phyloP scores from a whole-genome alignment of 1,139 yeast genomes.

The Lodderomyces parapsilosis region DNA sequence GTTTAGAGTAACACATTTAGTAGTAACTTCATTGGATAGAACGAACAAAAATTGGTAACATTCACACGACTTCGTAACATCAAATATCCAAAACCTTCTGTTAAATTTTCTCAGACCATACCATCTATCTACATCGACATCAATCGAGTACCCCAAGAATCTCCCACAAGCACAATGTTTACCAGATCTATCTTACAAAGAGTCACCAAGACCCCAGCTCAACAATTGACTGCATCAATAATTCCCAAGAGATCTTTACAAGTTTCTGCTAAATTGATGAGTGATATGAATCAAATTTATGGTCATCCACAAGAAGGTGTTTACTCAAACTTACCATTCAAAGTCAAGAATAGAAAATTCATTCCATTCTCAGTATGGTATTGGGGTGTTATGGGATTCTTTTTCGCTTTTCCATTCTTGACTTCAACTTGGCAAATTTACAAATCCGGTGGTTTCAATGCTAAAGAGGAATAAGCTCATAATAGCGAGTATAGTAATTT shows the following conservation, averaged over 20 bases:
- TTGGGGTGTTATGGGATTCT: slow-evolving; percentile 71
- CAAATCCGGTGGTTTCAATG: slow-evolving; percentile 64
- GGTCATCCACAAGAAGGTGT: slow-evolving; percentile 71
- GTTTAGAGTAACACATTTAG: neutral
- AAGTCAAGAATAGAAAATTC: slow-evolving; percentile 80
- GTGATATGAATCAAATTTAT: slow-evolving; percentile 29
- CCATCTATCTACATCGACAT: neutral
- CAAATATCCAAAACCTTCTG: neutral
- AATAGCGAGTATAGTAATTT: too few species aligned
- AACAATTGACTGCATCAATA: slow-evolving; percentile 8
- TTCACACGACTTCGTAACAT: neutral
- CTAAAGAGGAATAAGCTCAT: neutral
- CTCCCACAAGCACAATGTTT: slow-evolving; percentile 8
- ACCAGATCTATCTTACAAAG: slow-evolving; percentile 25
- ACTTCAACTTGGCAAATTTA: slow-evolving; percentile 68
- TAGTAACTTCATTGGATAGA: neutral
- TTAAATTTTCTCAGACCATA: neutral
- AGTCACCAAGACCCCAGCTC: slow-evolving; percentile 16
- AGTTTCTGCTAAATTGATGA: slow-evolving; percentile 24
- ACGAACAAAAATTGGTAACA: neutral
- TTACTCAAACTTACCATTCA: slow-evolving; percentile 91
- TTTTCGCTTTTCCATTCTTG: slow-evolving; percentile 64
- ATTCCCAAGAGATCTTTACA: slow-evolving; percentile 36
- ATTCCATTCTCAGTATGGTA: slow-evolving; percentile 81
- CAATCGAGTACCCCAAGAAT: neutral